Conservation (phyloP, 306 rosid species). For the Lablab purpureus region DNA sequence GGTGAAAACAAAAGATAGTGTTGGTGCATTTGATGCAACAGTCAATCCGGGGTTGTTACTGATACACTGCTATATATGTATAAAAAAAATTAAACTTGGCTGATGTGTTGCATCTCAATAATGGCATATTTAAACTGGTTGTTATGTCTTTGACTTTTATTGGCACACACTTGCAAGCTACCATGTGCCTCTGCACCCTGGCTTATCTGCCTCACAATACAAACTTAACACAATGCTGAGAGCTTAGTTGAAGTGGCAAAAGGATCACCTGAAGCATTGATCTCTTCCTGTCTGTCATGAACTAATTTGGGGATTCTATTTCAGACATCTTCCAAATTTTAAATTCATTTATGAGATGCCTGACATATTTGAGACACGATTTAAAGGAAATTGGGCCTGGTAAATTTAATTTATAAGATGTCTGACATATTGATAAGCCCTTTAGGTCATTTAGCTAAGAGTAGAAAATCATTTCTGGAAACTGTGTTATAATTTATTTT, state of each 20-base stretch:
- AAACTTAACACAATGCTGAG: neutral
- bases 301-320: neutral
- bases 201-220: conserved; percentile 35
- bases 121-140: conserved; percentile 39
- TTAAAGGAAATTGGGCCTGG: neutral
- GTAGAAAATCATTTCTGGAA: neutral
- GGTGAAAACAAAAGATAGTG: conserved; percentile 37
- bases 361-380: conserved; percentile 8
- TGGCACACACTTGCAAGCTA: conserved; percentile 41
- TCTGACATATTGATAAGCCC: neutral
- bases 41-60: conserved; percentile 33
- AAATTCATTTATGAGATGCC: neutral
- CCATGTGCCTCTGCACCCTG: conserved; percentile 45
- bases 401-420: neutral
- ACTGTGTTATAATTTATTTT: neutral
- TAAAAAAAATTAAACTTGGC: conserved; percentile 17
- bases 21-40: conserved; percentile 44
- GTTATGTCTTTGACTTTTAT: conserved; percentile 45
- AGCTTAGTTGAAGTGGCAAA: neutral
- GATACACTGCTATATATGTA: neutral
- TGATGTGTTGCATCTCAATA: conserved; percentile 34
- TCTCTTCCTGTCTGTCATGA: neutral
- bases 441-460: neutral
- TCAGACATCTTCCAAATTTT: neutral
- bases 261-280: conserved; percentile 28